phyloP scores from a whole-genome alignment of 2,329 filamentous ascomycete species.

The Colletotrichum ledebouriae region DNA sequence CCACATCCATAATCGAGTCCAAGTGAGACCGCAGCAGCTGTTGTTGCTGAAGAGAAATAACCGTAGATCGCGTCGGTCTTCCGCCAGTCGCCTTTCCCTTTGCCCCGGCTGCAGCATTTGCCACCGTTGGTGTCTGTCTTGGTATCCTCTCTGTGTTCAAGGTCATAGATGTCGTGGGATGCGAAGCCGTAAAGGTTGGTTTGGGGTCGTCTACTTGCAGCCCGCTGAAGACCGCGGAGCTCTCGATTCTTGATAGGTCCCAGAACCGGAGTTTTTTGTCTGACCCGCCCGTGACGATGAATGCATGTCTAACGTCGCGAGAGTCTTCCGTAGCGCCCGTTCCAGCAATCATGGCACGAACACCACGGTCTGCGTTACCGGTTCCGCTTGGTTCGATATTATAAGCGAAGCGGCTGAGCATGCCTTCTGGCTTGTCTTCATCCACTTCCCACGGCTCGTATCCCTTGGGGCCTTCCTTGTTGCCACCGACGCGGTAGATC shows the following conservation, averaged over 20 bases:
- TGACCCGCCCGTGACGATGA: slow-evolving; percentile 87
- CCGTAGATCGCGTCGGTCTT: slow-evolving; percentile 78
- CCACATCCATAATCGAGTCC: slow-evolving; percentile 89
- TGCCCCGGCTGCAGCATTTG: slow-evolving; percentile 48
- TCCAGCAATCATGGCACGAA: slow-evolving; percentile 81
- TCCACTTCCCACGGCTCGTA: slow-evolving; percentile 93
- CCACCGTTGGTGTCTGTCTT: slow-evolving; percentile 51
- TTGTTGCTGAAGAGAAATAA: slow-evolving; percentile 90
- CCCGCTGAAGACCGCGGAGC: slow-evolving; percentile 85
- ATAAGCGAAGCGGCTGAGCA: slow-evolving; percentile 87
- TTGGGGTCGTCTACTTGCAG: slow-evolving; percentile 77
- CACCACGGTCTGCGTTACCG: slow-evolving; percentile 72
- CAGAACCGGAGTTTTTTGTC: slow-evolving; percentile 95
- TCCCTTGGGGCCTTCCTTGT: slow-evolving; percentile 70
- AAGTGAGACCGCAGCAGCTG: slow-evolving; percentile 87
- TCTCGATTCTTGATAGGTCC: slow-evolving; percentile 85
- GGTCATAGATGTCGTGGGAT: slow-evolving; percentile 73
- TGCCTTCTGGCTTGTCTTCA: slow-evolving; percentile 87
- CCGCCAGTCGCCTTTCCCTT: slow-evolving; percentile 49
- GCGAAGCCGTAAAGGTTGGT: slow-evolving; percentile 77
- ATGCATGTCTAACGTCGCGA: slow-evolving; percentile 81
- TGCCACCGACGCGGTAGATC: slow-evolving; percentile 81
- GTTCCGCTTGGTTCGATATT: slow-evolving; percentile 73
- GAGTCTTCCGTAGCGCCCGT: slow-evolving; percentile 78
- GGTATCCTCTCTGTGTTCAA: slow-evolving; percentile 75